Percentiles rank a stretch among this genome's conserved stretches.
These are phyloP conservation scores for Rosa rugosa DNA, from an alignment of 306 rosid genomes.

Conservation along the genomic window DNA sequence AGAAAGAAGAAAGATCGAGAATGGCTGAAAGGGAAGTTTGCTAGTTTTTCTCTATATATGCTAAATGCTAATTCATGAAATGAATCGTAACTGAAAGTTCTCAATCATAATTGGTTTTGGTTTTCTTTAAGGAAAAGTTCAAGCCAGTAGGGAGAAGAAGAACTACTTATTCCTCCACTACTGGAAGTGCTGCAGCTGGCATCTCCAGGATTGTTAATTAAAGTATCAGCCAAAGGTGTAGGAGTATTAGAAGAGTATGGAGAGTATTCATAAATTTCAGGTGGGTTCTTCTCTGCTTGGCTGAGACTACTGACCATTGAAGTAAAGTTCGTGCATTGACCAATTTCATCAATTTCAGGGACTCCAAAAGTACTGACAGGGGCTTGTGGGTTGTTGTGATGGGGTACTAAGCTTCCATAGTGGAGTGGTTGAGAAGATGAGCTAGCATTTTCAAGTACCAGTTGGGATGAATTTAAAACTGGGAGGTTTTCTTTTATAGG, in stretches of 20 bases:
- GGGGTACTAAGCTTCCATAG: constrained; percentile 45
- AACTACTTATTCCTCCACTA: constrained; percentile 39
- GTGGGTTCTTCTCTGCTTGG: constrained; percentile 41
- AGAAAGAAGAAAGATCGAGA: background rate
- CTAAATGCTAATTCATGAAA: background rate
- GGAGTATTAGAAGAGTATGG: constrained; percentile 33
- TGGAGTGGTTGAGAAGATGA: constrained; percentile 76
- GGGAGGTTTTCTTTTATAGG: constrained; percentile 30
- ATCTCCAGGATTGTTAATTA: constrained; percentile 41
- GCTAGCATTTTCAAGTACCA: constrained; percentile 26
- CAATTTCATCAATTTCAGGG: constrained; percentile 33
- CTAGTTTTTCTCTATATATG: constrained; percentile 6
- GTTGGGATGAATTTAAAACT: constrained; percentile 18
- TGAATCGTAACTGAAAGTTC: constrained; percentile 35
- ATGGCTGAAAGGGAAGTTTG: too few species aligned
- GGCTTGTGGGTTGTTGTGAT: constrained; percentile 60
- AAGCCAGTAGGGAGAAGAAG: constrained; percentile 53
- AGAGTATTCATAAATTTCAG: constrained; percentile 24
- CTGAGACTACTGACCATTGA: constrained; percentile 26
- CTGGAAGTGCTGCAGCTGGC: constrained; percentile 55
- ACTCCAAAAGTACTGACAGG: constrained; percentile 46
- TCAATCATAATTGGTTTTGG: constrained; percentile 33
- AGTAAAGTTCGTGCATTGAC: constrained; percentile 47
- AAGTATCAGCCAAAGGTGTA: constrained; percentile 23
- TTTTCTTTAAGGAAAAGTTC: constrained; percentile 39